phyloP scores from a whole-genome alignment of 2,329 filamentous ascomycete genomes.

The Fusarium protoensiforme region DNA sequence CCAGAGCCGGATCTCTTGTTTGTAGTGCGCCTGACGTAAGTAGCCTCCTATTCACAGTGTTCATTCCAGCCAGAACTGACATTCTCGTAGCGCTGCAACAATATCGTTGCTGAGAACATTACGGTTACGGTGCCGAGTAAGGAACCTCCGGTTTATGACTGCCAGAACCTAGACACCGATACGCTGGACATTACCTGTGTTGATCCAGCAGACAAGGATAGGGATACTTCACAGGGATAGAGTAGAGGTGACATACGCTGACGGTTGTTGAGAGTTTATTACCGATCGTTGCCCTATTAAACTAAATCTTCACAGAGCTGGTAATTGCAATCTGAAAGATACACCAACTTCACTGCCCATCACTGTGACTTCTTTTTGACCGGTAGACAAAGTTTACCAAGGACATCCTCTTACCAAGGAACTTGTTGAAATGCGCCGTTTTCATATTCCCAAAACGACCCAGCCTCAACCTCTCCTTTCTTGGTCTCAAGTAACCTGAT shows the following conservation, averaged over 20 bases:
- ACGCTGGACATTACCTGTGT: constrained; percentile 34
- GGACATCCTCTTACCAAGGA: background rate
- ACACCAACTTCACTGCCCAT: background rate
- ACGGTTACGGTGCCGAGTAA: constrained; percentile 37
- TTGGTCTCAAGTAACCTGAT: background rate
- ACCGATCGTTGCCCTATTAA: too few relatives aligned
- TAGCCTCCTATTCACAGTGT: rapidly evolving
- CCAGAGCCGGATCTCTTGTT: constrained; percentile 42
- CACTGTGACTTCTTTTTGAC: background rate
- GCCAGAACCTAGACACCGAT: constrained; percentile 29
- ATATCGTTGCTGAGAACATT: constrained; percentile 38
- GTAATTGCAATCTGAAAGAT: background rate
- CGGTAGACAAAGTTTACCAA: background rate
- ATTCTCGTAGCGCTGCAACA: constrained; percentile 33
- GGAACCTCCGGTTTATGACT: constrained; percentile 37
- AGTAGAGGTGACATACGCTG: background rate
- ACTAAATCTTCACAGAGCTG: background rate
- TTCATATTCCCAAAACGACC: constrained; percentile 18
- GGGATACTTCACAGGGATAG: constrained; percentile 32
- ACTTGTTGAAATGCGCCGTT: background rate
- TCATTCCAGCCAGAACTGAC: background rate
- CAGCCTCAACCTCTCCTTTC: background rate
- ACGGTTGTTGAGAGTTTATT: background rate
- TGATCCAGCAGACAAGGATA: background rate
- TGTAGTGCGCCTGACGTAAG: constrained; percentile 46